A percentile compares a stretch with the other conserved stretches of the same genome.
These are phyloP conservation scores for Torulaspora globosa DNA, from an alignment of 1,139 yeast species.

Conservation along the genomic window DNA sequence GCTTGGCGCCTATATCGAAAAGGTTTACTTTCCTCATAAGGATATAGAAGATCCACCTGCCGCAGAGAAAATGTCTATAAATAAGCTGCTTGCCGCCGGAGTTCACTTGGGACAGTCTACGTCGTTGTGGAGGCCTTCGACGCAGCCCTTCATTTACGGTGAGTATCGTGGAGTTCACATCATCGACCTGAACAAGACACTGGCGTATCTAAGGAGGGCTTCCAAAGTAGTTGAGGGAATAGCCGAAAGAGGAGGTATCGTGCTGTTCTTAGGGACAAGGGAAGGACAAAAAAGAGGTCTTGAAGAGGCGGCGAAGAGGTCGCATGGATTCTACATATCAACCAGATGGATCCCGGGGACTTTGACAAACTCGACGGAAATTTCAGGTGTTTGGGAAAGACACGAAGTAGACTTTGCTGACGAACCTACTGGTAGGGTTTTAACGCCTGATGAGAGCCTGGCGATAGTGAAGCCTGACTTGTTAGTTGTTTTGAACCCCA, in stretches of 20 bases:
- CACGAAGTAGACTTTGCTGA: conserved; percentile 68
- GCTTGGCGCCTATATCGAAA: conserved; percentile 62
- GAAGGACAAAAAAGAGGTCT: conserved; percentile 73
- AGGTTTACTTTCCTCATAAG: conserved; percentile 66
- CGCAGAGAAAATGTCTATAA: conserved; percentile 55
- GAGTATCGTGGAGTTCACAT: conserved; percentile 83
- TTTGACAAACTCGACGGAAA: conserved; percentile 76
- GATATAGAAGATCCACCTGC: conserved; percentile 56
- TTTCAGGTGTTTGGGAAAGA: conserved; percentile 54
- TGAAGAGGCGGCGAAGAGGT: conserved; percentile 73
- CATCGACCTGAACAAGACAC: conserved; percentile 82
- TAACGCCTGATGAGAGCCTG: conserved; percentile 44
- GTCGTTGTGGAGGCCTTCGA: conserved; percentile 73
- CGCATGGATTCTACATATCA: conserved; percentile 75
- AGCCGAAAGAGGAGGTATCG: conserved; percentile 77
- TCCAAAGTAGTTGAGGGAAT: conserved; percentile 75
- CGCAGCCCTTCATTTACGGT: conserved; percentile 85
- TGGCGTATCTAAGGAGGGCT: conserved; percentile 71
- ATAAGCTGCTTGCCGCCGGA: conserved; percentile 82
- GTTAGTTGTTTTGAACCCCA: conserved; percentile 81
- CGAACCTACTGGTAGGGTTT: conserved; percentile 53
- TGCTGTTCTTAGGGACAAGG: conserved; percentile 80
- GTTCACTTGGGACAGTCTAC: conserved; percentile 92
- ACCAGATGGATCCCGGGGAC: conserved; percentile 95
- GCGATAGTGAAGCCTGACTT: conserved; percentile 77